Evolutionary conservation across 164 flowering plant genomes (phyloP), one percentile per base, ranked within the genome.

Genomic region (Brasenia schreberi): DNA sequence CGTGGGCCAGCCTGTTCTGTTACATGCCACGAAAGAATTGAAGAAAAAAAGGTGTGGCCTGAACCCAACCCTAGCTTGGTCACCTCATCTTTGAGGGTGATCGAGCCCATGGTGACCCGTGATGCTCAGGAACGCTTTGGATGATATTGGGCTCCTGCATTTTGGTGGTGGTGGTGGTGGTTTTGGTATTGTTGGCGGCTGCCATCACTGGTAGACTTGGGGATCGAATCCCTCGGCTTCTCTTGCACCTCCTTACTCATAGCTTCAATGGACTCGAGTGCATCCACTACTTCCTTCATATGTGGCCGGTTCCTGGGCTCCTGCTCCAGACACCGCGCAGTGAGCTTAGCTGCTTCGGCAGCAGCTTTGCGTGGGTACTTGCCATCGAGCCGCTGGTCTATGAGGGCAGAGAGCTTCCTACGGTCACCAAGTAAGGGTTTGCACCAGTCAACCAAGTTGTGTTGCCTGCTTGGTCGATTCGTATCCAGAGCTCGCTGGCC

Each of bases 291-390:
- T 67, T 86, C 89, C 74, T 76, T 79, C 97, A 92, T 92, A 16
- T 92, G 75, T 63, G 96, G 97, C 0, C 97, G 85, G 33, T 49
- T 62, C 71, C 74, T 84, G 3, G 84, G 92, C 42, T 92, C 92
- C 5, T 73, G 4, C 64, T 62, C 85, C 0, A 87, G 69, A 67
- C 97, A 92, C 56, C 67, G 80, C 11, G 83, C 73, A 68, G 85
- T 75, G 58, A 89, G 92, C 66, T 79, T 80, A 65, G 89, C 90
- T 19, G 83, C 77, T 67, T 69, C 82, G 0, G 69, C 61, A 52
- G 86, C 92, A 33, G 82, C 81, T 71, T 77, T 85, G 7, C 74
- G 61, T 12, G 88, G 83, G 73, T 83, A 92, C 65, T 74, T 80
- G n/a, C 83, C 85, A 6, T 84, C 85, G 49, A 92, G 68, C 17